Conservation (phyloP, 192 early-diverging fungal species). For the Rhizoclosmatium globosum region DNA sequence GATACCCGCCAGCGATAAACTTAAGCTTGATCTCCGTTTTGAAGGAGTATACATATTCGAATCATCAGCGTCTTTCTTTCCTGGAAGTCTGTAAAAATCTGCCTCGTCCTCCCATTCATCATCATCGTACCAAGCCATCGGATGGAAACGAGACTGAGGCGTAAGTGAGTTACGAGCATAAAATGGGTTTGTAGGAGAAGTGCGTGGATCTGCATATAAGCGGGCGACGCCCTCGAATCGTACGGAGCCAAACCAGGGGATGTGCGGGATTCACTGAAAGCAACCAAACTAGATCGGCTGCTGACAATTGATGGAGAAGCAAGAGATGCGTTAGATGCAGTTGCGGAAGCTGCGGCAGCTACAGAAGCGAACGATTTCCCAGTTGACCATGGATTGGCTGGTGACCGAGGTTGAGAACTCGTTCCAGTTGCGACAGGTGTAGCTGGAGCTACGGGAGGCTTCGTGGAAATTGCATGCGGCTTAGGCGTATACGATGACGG, state of each 20-base stretch:
- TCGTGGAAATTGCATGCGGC: neutral
- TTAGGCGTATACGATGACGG: neutral
- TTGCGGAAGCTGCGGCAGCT: neutral
- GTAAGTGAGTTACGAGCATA: neutral
- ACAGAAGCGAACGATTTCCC: conserved; percentile 31
- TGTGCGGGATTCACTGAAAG: conserved; percentile 9
- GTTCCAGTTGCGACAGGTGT: neutral
- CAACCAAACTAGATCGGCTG: neutral
- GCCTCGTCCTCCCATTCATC: conserved; percentile 23
- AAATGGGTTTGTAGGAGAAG: conserved; percentile 4
- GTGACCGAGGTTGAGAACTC: neutral
- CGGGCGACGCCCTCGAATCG: too few relatives aligned
- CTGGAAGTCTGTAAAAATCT: neutral
- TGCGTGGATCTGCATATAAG: neutral
- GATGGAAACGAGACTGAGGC: conserved; percentile 9
- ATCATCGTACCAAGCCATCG: conserved; percentile 16
- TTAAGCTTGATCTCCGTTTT: conserved; percentile 14
- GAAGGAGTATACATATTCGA: neutral
- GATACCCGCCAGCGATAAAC: neutral
- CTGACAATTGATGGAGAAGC: neutral
- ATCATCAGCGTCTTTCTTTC: neutral
- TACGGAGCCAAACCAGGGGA: neutral
- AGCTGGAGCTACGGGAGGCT: neutral
- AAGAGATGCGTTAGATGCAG: neutral
- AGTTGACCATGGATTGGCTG: conserved; percentile 13